Base-by-base conservation (phyloP, 2,329 filamentous ascomycete species). In the Paecilomyces sp. region DNA sequence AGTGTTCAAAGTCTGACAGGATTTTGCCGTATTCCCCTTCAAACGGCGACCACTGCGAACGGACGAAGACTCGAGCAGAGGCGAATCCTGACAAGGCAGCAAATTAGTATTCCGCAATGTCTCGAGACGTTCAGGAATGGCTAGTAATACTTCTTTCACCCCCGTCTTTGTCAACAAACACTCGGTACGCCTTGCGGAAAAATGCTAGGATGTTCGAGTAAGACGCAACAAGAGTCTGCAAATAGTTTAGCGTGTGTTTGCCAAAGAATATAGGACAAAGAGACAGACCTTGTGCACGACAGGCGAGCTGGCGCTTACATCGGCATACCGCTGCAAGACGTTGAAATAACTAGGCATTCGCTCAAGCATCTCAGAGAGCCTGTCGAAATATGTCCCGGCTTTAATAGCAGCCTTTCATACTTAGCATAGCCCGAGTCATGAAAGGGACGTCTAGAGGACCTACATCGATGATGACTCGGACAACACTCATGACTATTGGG, bases 11-110 rank as follows among this genome's bases (percentile, higher is more conserved):
- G 15, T 58, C 55, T 3, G 57, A 58, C 25, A 54, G 28, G 15
- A 62, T 60, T 34, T 54, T 31, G 15, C 58, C 58, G 13, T 60
- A 62, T 55, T 62, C 53, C 33, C 55, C 31, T n/a, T 62, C 61
- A n/a, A 62, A 62, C 3, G 56, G 58, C 3, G 25, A 36, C 61
- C 61, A 62, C 8, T 62, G 61, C 33, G 54, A 52, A 18, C 60
- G 58, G 3, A 60, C 24, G 3, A 54, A 28, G 25, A 61, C n/a
- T 3, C 41, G 41, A 22, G 41, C 13, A 15, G 41, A 47, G 18
- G 41, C 18, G 15, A n/a, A 47, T 18, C 41, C 41, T 47, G n/a
- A 9, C 13, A 25, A 18, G 33, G 24, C 8, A 34, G 55, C 8
- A 61, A 28, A 22, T 56, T 15, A 34, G 33, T 13, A 25, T 36